Conservation (phyloP, 495 filamentous ascomycete genomes). For the Penicillium canariense region DNA sequence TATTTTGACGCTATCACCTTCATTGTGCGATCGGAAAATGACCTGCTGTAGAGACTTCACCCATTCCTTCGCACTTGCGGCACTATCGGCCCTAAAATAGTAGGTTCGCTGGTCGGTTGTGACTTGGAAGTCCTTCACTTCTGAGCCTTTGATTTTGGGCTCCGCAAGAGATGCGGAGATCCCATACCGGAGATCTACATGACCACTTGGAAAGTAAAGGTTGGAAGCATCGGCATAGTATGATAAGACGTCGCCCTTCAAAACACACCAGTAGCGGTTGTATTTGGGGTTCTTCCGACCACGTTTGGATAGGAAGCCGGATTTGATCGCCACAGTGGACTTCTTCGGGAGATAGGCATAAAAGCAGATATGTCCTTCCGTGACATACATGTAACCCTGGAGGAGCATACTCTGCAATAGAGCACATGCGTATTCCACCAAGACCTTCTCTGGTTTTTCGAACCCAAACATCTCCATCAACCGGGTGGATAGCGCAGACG, state of each 20-base stretch:
- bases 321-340: slow-evolving; percentile 75
- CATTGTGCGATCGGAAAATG: slow-evolving; percentile 94
- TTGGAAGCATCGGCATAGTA: slow-evolving; percentile 85
- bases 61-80: slow-evolving; percentile 91
- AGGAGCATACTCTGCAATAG: slow-evolving; percentile 88
- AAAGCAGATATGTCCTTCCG: slow-evolving; percentile 89
- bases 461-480: slow-evolving; percentile 90
- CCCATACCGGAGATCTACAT: slow-evolving; percentile 89
- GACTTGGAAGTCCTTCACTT: slow-evolving; percentile 72
- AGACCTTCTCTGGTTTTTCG: slow-evolving; percentile 76
- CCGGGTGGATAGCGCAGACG: slow-evolving; percentile 58
- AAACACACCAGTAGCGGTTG: slow-evolving; percentile 92
- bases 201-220: slow-evolving; percentile 86
- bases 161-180: slow-evolving; percentile 74
- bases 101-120: slow-evolving; percentile 81
- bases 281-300: slow-evolving; percentile 87
- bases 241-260: slow-evolving; percentile 93
- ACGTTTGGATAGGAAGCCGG: slow-evolving; percentile 85
- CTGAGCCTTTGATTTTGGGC: slow-evolving; percentile 67
- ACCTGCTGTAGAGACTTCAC: slow-evolving; percentile 91
- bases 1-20: slow-evolving; percentile 96
- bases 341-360: slow-evolving; percentile 96
- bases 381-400: slow-evolving; percentile 97
- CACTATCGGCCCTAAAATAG: slow-evolving; percentile 86
- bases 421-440: slow-evolving; percentile 92